These are phyloP conservation scores for Sclerotinia subarctica DNA, from an alignment of 2,329 filamentous ascomycete genomes.

Conservation along the genomic window DNA sequence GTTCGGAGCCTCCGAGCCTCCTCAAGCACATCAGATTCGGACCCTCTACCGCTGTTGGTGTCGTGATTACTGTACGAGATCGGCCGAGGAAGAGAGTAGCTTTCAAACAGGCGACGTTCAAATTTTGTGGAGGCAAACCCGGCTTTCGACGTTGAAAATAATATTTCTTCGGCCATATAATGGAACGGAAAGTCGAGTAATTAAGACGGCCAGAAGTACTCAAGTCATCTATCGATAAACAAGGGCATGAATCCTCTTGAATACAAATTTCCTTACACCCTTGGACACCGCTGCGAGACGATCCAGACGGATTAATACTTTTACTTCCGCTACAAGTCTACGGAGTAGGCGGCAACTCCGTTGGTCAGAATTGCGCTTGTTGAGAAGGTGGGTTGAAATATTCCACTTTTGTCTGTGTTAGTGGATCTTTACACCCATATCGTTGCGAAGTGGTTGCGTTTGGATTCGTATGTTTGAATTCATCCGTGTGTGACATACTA, in stretches of 20 bases:
- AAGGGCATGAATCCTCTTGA: slow-evolving; percentile 20
- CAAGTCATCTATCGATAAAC: slow-evolving; percentile 18
- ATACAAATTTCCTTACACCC: slow-evolving; percentile 6
- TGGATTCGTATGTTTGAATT: not conserved
- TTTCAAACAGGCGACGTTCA: not conserved
- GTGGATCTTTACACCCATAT: slow-evolving; percentile 9
- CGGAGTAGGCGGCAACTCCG: not conserved
- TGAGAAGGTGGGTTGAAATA: slow-evolving; percentile 15
- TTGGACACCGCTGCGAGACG: slow-evolving; percentile 17
- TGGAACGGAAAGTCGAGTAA: not conserved
- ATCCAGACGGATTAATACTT: slow-evolving; percentile 15
- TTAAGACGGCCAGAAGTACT: slow-evolving; percentile 2
- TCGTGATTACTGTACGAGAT: not conserved
- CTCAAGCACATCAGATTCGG: not conserved
- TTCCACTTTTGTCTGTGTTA: slow-evolving; percentile 18
- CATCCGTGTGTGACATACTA: not conserved
- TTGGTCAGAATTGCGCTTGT: slow-evolving; percentile 5
- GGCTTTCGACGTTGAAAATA: not conserved
- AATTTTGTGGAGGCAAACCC: not conserved
- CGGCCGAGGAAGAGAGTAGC: not conserved
- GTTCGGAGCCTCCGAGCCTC: slow-evolving; percentile 9
- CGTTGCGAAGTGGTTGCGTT: not conserved
- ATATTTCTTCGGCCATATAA: not conserved
- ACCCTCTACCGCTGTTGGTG: not conserved
- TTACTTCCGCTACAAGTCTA: slow-evolving; percentile 15